phyloP scores from a whole-genome alignment of 2,329 filamentous ascomycete genomes.

The Calonectria fujianensis region DNA sequence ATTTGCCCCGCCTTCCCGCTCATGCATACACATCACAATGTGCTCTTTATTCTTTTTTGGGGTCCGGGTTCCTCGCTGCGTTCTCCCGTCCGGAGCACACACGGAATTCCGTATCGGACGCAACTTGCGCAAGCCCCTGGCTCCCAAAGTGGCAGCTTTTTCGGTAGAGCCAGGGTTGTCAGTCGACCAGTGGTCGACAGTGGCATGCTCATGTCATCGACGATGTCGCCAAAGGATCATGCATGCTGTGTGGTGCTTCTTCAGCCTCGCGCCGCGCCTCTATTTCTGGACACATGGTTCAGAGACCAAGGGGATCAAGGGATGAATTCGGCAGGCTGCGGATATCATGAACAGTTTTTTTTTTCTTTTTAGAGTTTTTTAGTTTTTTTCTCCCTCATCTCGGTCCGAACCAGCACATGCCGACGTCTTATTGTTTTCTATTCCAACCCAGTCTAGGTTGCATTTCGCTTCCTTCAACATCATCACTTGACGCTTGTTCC shows the following conservation, averaged over 20 bases:
- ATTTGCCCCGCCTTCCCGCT: conserved; percentile 7
- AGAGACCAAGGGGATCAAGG: neutral
- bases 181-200: conserved; percentile 22
- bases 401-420: conserved; percentile 15
- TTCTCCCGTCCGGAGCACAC: neutral
- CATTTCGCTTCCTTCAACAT: conserved; percentile 27
- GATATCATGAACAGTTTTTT: neutral
- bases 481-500: conserved; percentile 15
- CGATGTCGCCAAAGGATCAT: conserved; percentile 7
- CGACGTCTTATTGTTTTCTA: conserved; percentile 13
- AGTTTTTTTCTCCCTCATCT: neutral
- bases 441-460: conserved; percentile 19
- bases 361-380: no score
- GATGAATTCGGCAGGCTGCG: conserved; percentile 27
- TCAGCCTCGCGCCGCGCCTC: conserved; percentile 35
- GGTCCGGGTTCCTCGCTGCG: neutral
- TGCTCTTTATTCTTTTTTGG: conserved; percentile 25
- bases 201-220: neutral
- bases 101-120: conserved; percentile 10
- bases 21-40: conserved; percentile 9
- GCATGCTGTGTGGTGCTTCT: conserved; percentile 9
- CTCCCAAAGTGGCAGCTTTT: neutral
- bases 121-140: conserved; percentile 3
- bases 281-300: conserved; percentile 16
- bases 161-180: conserved; percentile 13